Percentiles rank a stretch among this genome's conserved stretches.
Evolutionary conservation across 257 asterid genomes (phyloP).

Genomic region (Fraxinus excelsior): DNA sequence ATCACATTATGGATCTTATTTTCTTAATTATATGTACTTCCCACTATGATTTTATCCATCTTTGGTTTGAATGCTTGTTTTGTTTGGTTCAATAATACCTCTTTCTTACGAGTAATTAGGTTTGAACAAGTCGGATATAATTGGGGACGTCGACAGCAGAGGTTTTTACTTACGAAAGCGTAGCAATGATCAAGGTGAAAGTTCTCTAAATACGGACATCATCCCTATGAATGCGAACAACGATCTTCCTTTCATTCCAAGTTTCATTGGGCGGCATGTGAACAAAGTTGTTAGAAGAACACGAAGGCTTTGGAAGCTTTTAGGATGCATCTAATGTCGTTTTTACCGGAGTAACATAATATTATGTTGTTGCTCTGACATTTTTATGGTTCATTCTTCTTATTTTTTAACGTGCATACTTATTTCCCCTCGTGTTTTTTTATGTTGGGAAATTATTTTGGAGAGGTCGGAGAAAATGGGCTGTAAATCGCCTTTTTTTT

Average conservation of each 20-base stretch:
- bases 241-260: constrained; percentile 10
- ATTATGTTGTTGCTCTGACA: not conserved
- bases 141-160: constrained; percentile 45
- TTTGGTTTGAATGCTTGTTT: not conserved
- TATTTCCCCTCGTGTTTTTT: not conserved
- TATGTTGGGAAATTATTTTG: not conserved
- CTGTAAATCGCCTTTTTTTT: not conserved
- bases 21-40: not conserved
- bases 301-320: constrained; percentile 35
- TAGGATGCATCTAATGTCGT: constrained; percentile 33
- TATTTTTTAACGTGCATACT: not conserved
- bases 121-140: constrained; percentile 36
- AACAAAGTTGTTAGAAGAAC: constrained; percentile 36
- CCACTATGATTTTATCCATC: not conserved
- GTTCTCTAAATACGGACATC: constrained; percentile 21
- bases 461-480: not conserved
- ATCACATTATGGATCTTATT: too few relatives aligned
- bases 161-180: constrained; percentile 43
- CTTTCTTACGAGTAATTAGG: constrained; percentile 14
- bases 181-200: not conserved
- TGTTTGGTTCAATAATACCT: not conserved
- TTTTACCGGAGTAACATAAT: not conserved
- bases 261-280: constrained; percentile 21
- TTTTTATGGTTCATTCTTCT: not conserved
- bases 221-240: not conserved